Evolutionary conservation across 176 grass and related monocot genomes (phyloP), one percentile per base, ranked within the genome.

Genomic region (Musa schizocarpa): DNA sequence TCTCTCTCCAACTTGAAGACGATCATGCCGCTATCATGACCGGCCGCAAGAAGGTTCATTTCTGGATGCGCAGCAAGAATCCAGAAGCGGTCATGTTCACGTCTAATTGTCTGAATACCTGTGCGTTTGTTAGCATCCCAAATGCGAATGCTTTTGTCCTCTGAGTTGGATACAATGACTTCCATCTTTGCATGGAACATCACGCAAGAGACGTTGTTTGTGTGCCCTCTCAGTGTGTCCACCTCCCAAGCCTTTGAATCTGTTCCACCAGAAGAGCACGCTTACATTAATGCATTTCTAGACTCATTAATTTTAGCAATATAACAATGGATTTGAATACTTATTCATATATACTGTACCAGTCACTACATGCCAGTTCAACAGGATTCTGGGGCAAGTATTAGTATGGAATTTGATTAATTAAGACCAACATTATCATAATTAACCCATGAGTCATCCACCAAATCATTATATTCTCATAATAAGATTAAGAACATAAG

Each of bases 71-170:
- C 94, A 65, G 94, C 79, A 72, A 93, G 94, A 73, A 93, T 85
- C 94, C 94, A 97, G 82, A 97, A 97, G 9, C 94, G 94, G 68
- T 97, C 94, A 75, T 93, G 94, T 26, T 97, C 90, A 69, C 90
- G 77, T 56, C 90, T 84, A 59, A 96, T 91, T 26, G 90, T 93
- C 58, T 97, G 94, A 51, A 93, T 86, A 24, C 90, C 82, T 2
- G 90, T 97, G 65, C 94, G 83, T 74, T 93, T 97, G 70, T 90
- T 97, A 66, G 90, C 83, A 83, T 93, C 94, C 94, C 94, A 93
- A 8, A 93, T 85, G 63, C 88, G 94, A 16, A 97, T 97, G 75
- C 89, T 92, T 86, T 93, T 97, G 48, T 93, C 94, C 85, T 97
- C 94, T 23, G 94, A 97, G 82, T 97, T 97, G 20, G 94, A 97